Conservation (phyloP, 306 rosid species). For the Rubus idaeus region DNA sequence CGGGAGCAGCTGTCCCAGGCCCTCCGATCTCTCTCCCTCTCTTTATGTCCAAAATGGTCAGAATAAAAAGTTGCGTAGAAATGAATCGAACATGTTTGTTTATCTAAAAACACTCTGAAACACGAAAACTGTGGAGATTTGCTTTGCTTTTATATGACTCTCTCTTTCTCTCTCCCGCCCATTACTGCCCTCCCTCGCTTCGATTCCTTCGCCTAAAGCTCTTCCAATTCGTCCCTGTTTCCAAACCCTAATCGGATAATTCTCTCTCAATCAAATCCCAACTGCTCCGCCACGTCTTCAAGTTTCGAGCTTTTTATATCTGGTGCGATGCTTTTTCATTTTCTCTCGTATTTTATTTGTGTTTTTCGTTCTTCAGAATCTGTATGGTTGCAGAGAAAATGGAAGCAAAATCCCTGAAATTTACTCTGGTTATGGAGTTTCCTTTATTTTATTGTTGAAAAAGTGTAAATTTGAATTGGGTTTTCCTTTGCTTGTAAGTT, state of each 20-base stretch:
- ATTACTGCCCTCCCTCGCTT: conserved; percentile 7
- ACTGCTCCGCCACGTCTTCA: neutral
- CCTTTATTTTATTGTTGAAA: neutral
- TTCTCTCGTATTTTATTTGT: neutral
- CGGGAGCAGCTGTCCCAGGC: no score
- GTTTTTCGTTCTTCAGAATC: neutral
- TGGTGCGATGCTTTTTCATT: conserved; percentile 26
- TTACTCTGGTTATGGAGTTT: neutral
- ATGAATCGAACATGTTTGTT: conserved; percentile 36
- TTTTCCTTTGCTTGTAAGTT: conserved; percentile 12
- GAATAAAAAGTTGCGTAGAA: conserved; percentile 42
- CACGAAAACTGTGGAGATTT: neutral
- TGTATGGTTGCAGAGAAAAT: conserved; percentile 1
- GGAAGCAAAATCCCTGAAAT: neutral
- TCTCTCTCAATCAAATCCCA: conserved; percentile 4
- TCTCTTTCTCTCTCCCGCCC: conserved; percentile 22
- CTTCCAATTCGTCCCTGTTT: conserved; percentile 19
- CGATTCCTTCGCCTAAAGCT: conserved; percentile 47
- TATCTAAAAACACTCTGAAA: neutral
- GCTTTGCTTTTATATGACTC: neutral
- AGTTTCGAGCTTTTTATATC: neutral
- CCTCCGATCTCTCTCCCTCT: neutral
- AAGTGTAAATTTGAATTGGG: neutral
- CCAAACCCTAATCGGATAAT: conserved; percentile 21
- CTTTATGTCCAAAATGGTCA: neutral